Evolutionary conservation across 805 yeast genomes (phyloP).

Genomic region (Yarrowia porcina): DNA sequence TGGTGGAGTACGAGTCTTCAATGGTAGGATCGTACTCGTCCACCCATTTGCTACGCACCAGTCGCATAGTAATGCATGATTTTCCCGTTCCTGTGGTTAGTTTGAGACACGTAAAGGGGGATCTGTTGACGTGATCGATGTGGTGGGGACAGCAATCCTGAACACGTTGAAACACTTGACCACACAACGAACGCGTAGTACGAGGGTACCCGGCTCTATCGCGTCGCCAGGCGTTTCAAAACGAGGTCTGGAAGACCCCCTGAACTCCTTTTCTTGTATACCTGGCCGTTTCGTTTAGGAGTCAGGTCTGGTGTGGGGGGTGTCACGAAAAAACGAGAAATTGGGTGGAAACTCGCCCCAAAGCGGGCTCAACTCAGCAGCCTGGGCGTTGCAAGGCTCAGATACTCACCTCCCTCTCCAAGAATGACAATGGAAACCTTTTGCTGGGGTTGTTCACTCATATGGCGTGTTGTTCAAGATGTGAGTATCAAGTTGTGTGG

Average conservation of each 20-base stretch:
- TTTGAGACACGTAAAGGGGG: too few species aligned
- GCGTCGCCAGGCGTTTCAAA: background rate
- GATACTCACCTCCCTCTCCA: constrained; percentile 38
- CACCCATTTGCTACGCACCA: constrained; percentile 39
- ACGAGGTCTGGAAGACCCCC: background rate
- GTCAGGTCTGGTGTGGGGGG: background rate
- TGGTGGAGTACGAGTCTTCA: constrained; percentile 37
- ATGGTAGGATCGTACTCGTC: constrained; percentile 41
- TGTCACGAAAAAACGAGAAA: background rate
- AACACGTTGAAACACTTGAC: background rate
- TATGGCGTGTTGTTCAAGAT: background rate
- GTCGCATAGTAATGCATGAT: constrained; percentile 38
- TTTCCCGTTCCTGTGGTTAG: constrained; percentile 31
- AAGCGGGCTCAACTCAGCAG: background rate
- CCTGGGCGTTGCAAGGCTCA: background rate
- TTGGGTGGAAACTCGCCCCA: background rate
- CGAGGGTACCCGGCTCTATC: background rate
- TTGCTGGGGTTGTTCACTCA: constrained; percentile 26
- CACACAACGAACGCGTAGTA: background rate
- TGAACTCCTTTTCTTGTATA: background rate
- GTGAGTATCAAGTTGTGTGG: constrained; percentile 9
- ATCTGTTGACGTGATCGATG: background rate
- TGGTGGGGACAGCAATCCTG: background rate
- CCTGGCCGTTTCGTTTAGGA: background rate
- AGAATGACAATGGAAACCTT: constrained; percentile 36